Evolutionary conservation across 1,284 basidiomycete genomes (phyloP), one percentile per base, ranked within the genome.

Genomic region (Fomitopsis palustris): DNA sequence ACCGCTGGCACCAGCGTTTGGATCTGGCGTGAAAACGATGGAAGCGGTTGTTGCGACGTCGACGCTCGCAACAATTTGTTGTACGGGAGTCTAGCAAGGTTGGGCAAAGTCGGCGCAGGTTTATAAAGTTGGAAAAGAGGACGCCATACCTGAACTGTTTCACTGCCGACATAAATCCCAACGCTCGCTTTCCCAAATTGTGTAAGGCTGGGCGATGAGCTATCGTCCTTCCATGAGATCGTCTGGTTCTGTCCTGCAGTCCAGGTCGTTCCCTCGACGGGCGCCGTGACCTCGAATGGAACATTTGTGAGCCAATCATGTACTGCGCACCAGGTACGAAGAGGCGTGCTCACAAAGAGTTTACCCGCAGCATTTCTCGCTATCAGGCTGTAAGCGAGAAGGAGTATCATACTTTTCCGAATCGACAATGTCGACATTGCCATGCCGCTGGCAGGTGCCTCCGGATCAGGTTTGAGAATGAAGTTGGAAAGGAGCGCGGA

Each of bases 181-280:
- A 94, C 77, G 43, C 76, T 78, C 41, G 83, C 78, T 31, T 72
- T 67, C 16, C 92, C 92, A 60, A 91, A 89, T 1, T 78, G 66
- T 21, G 72, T 64, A 39, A 93, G 80, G 27, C 76, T 67, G 6
- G 92, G 88, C 0, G 78, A 35, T 0, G 62, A 61, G 57, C 82
- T 81, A 64, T 85, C 79, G 61, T 94, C 91, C 62, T 82, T 72
- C 93, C 93, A 95, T 52, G 67, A 73, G 62, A 95, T 73, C 29
- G 77, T 84, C 49, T 83, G 77, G 1, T 70, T 64, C 68, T 86
- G 76, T 33, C 90, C 91, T 60, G 79, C 89, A n/a, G 76, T 70
- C 69, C 81, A 86, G 10, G 67, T 74, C 14, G 84, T 81, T 0
- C 77, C 59, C 8, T 78, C 76, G 27, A 84, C 78, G 8, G 91